Percentiles rank a stretch among this genome's conserved stretches.
These are phyloP conservation scores for Verbena officinalis DNA, from an alignment of 257 asterid genomes.

Conservation along the genomic window DNA sequence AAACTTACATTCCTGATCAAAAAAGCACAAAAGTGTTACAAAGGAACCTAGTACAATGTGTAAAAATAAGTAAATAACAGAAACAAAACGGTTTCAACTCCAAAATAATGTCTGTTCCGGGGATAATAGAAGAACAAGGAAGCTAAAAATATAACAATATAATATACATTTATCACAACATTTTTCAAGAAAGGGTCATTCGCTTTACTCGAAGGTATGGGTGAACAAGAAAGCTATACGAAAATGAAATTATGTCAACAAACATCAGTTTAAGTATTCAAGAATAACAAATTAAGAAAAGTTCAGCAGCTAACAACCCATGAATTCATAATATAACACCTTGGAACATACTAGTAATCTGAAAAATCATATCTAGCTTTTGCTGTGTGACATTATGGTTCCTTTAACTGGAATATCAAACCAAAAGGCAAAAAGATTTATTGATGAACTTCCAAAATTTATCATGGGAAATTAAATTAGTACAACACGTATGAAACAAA, in stretches of 20 bases:
- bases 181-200: background rate
- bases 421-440: background rate
- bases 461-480: background rate
- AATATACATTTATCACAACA: background rate
- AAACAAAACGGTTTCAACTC: background rate
- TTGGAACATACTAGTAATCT: conserved; percentile 4
- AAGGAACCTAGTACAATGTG: background rate
- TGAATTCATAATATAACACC: background rate
- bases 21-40: conserved; percentile 15
- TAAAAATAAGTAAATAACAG: background rate
- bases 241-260: background rate
- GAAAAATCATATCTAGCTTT: background rate
- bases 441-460: background rate
- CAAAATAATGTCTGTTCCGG: too few species aligned
- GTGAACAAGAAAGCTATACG: background rate
- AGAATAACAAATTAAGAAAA: background rate
- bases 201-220: background rate
- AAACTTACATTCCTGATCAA: conserved; percentile 75
- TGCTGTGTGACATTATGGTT: background rate
- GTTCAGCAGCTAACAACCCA: background rate
- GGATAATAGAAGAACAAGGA: background rate
- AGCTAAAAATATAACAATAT: background rate
- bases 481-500: background rate
- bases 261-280: background rate
- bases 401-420: background rate